Base-by-base conservation (phyloP, 495 filamentous ascomycete species). In the Penicillium verhagenii region DNA sequence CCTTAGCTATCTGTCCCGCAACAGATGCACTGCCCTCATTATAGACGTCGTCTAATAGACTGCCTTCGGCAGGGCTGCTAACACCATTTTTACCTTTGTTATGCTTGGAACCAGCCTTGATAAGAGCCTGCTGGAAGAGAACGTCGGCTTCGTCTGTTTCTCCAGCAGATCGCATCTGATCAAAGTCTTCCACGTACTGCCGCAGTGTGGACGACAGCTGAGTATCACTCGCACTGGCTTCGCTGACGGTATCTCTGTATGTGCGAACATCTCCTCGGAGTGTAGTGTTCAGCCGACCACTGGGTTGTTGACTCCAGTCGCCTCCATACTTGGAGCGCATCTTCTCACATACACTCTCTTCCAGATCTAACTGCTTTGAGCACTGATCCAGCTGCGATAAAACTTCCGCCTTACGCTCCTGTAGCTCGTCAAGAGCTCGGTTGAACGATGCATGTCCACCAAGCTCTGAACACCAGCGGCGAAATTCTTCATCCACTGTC, bases 261-360 rank as follows among this genome's bases (percentile, higher is more conserved):
- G 87, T 90, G 45, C 86, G 79, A 47, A 97, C 85, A 66, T 98
- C 95, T 44, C 83, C 86, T 47, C 92, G 81, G 26, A 98, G 78
- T 0, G 92, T 97, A 2, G 86, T 84, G 4, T 92, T 98, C 20
- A 98, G 80, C 56, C 91, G 79, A 28, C 87, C 88, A 64, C 92
- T 96, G 20, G 95, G 95, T 62, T 97, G 94, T 67, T 98, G 94
- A 18, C 90, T 96, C 94, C 94, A 98, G 42, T 97, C 94, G 10
- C 77, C 81, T 26, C 94, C 92, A 67, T 97, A 97, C 70, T 98
- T 98, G 2, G 92, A 95, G 47, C 94, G 84, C 94, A 98, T 98
- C 77, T 96, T 97, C 72, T 98, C 94, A 68, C 94, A 98, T 6
- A 97, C 92, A 51, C 89, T 94, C 74, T 97, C 95, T 69, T 98